Evolutionary conservation across 2,329 filamentous ascomycete genomes (phyloP).

Genomic region (Pseudogymnoascus destructans): DNA sequence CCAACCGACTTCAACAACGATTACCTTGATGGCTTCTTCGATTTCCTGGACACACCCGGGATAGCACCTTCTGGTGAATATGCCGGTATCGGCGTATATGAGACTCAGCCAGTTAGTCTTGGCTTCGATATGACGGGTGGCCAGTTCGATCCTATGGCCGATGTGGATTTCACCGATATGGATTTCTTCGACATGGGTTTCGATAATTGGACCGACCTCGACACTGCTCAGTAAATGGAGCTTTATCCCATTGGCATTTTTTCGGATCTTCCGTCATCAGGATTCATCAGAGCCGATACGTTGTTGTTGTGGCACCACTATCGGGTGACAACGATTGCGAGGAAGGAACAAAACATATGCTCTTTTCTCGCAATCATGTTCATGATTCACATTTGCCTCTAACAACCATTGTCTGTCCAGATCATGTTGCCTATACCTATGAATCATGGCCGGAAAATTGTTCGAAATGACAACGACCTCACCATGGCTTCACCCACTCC

Average conservation of each 20-base stretch:
- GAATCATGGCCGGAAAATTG: too few species aligned
- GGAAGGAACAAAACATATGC: too few species aligned
- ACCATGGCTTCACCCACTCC: too few species aligned
- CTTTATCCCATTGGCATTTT: not conserved
- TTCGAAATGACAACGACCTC: too few species aligned
- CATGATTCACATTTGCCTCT: too few species aligned
- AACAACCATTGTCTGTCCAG: too few species aligned
- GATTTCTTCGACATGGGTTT: not conserved
- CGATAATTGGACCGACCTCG: not conserved
- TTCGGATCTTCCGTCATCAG: not conserved
- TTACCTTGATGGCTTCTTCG: not conserved
- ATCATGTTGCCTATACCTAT: too few species aligned
- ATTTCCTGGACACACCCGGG: not conserved
- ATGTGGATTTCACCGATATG: not conserved
- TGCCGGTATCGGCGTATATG: not conserved
- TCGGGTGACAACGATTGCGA: too few species aligned
- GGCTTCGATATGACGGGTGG: not conserved
- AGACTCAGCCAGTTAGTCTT: not conserved
- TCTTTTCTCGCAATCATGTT: too few species aligned
- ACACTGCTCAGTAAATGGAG: not conserved
- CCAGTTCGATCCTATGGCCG: not conserved
- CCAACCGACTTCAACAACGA: slow-evolving; percentile 1
- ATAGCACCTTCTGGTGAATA: not conserved
- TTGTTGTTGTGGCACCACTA: too few species aligned
- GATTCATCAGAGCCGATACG: too few species aligned